Evolutionary conservation across 2,329 filamentous ascomycete species (phyloP).

Genomic region (Gremmenia infestans): DNA sequence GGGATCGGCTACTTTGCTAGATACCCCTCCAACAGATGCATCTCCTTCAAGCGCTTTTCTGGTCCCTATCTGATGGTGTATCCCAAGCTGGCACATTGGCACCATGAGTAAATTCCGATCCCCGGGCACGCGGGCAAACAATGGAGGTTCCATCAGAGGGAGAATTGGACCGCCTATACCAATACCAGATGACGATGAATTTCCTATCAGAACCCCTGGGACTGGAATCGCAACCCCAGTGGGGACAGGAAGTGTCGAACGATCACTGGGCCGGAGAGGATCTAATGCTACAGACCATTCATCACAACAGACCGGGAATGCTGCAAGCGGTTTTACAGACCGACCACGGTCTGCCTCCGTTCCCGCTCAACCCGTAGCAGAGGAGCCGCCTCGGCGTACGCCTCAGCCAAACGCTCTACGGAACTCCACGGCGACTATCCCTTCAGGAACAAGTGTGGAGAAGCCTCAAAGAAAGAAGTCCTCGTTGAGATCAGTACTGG

Average conservation of each 20-base stretch:
- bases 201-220: constrained; percentile 45
- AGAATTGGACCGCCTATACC: constrained; percentile 51
- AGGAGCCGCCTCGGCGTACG: constrained; percentile 11
- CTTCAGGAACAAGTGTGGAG: constrained; percentile 32
- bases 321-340: constrained; percentile 11
- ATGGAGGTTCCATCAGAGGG: constrained; percentile 47
- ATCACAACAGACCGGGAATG: constrained; percentile 9
- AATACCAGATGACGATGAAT: constrained; percentile 51
- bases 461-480: constrained; percentile 52
- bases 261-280: constrained; percentile 11
- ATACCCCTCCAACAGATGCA: constrained; percentile 11
- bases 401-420: constrained; percentile 35
- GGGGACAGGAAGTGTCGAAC: constrained; percentile 21
- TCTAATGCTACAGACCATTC: constrained; percentile 18
- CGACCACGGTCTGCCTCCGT: constrained; percentile 2
- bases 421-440: constrained; percentile 45
- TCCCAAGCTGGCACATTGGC: constrained; percentile 3
- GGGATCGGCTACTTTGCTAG: constrained; percentile 11
- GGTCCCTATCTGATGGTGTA: constrained; percentile 16
- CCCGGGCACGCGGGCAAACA: constrained; percentile 29
- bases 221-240: constrained; percentile 34
- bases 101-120: constrained; percentile 28
- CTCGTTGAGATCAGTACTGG: constrained; percentile 49
- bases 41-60: constrained; percentile 6
- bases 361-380: constrained; percentile 14